phyloP scores from a whole-genome alignment of 2,329 filamentous ascomycete species.

The Aspergillus glaucus region DNA sequence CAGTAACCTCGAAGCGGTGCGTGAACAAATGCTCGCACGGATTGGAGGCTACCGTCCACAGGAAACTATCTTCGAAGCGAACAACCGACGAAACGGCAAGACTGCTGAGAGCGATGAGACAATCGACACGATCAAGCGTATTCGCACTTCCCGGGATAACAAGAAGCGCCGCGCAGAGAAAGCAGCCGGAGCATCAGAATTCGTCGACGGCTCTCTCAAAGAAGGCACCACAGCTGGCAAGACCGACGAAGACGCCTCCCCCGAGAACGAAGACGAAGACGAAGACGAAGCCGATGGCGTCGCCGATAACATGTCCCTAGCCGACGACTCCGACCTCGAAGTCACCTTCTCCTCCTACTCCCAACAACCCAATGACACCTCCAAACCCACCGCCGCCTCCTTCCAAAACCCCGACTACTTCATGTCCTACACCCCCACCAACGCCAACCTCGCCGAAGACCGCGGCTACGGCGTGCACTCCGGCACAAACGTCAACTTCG shows the following conservation, averaged over 20 bases:
- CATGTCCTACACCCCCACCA: constrained; percentile 90
- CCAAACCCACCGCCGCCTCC: constrained; percentile 47
- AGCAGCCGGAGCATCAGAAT: constrained; percentile 17
- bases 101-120: constrained; percentile 64
- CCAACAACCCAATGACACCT: constrained; percentile 46
- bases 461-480: constrained; percentile 90
- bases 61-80: constrained; percentile 96
- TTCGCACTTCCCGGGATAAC: constrained; percentile 36
- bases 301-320: constrained; percentile 51
- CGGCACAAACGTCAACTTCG: constrained; percentile 69
- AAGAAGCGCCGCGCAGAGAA: constrained; percentile 36
- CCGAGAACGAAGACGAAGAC: constrained; percentile 37
- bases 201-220: constrained; percentile 11
- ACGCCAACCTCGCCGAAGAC: constrained; percentile 76
- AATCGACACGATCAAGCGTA: constrained; percentile 45
- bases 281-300: constrained; percentile 31
- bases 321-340: constrained; percentile 58
- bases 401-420: constrained; percentile 86
- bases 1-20: constrained; percentile 60
- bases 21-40: constrained; percentile 78
- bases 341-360: constrained; percentile 61
- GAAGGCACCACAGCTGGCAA: constrained; percentile 14
- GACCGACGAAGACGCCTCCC: constrained; percentile 26
- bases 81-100: constrained; percentile 62
- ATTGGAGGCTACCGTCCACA: constrained; percentile 83